Conservation (phyloP, 345 rosid species). For the Physaria fendleri region DNA sequence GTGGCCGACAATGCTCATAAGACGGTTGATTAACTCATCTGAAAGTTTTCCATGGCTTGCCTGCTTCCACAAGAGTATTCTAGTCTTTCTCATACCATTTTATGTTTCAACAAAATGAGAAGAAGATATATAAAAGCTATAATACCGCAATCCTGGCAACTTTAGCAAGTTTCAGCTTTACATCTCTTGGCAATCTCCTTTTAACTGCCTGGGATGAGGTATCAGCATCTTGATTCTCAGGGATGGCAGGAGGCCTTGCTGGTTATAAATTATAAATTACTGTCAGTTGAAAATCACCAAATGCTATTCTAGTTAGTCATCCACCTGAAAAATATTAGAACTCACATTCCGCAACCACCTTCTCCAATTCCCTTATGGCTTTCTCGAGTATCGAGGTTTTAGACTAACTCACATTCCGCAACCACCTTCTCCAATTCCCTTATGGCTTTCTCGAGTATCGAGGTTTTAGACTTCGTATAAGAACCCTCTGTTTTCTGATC, state of each 20-base stretch:
- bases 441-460: constrained; percentile 76
- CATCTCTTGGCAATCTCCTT: constrained; percentile 77
- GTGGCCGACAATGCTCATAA: constrained; percentile 88
- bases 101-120: background rate
- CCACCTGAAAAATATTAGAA: background rate
- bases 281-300: background rate
- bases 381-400: no score
- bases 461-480: constrained; percentile 48
- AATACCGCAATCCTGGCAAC: constrained; percentile 54
- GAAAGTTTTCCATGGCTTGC: constrained; percentile 88
- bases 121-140: background rate
- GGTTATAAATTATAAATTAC: constrained; percentile 26
- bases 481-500: constrained; percentile 54
- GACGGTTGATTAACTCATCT: constrained; percentile 71
- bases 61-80: constrained; percentile 45
- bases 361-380: no score
- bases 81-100: constrained; percentile 10
- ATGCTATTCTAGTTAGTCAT: background rate
- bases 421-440: constrained; percentile 87
- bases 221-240: constrained; percentile 82
- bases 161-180: constrained; percentile 70
- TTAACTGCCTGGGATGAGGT: constrained; percentile 55
- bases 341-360: no score
- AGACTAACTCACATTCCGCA: constrained; percentile 73
- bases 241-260: constrained; percentile 74